Conservation (phyloP, 2,329 filamentous ascomycete species). For the Teratosphaeria nubilosa region DNA sequence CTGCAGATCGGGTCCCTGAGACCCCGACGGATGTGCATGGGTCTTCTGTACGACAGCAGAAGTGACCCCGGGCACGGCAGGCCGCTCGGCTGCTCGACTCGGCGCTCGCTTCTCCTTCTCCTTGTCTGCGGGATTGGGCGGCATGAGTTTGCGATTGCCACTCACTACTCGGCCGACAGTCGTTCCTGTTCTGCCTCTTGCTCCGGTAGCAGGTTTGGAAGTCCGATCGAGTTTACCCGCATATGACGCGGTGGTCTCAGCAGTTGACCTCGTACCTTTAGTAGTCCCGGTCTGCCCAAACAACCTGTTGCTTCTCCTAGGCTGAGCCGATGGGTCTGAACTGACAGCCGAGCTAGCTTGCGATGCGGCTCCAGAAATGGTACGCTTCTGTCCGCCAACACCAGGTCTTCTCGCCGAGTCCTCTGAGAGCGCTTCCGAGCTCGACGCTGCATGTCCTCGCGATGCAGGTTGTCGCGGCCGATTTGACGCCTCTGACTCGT, state of each 20-base stretch:
- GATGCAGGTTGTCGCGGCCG: conserved; percentile 27
- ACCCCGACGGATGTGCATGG: neutral
- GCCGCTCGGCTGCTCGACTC: conserved; percentile 44
- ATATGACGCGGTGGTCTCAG: conserved; percentile 42
- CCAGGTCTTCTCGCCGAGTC: conserved; percentile 27
- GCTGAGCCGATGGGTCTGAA: conserved; percentile 33
- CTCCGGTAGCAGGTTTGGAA: conserved; percentile 59
- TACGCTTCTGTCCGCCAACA: conserved; percentile 62
- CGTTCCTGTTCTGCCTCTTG: conserved; percentile 55
- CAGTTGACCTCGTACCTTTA: conserved; percentile 51
- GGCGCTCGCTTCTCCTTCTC: conserved; percentile 54
- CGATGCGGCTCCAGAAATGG: conserved; percentile 71
- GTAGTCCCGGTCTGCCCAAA: conserved; percentile 56
- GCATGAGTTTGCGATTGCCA: conserved; percentile 63
- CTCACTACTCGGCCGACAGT: conserved; percentile 80
- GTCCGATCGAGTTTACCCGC: conserved; percentile 46
- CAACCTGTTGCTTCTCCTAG: conserved; percentile 36
- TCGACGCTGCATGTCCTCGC: conserved; percentile 29
- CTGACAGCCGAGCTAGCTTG: conserved; percentile 20
- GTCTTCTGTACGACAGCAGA: conserved; percentile 16
- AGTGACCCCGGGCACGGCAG: conserved; percentile 25
- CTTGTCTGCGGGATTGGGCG: conserved; percentile 45
- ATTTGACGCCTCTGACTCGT: conserved; percentile 18
- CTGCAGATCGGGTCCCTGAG: neutral
- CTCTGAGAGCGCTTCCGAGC: conserved; percentile 25